phyloP scores from a whole-genome alignment of 2,329 filamentous ascomycete genomes.

The Cadophora gregata region DNA sequence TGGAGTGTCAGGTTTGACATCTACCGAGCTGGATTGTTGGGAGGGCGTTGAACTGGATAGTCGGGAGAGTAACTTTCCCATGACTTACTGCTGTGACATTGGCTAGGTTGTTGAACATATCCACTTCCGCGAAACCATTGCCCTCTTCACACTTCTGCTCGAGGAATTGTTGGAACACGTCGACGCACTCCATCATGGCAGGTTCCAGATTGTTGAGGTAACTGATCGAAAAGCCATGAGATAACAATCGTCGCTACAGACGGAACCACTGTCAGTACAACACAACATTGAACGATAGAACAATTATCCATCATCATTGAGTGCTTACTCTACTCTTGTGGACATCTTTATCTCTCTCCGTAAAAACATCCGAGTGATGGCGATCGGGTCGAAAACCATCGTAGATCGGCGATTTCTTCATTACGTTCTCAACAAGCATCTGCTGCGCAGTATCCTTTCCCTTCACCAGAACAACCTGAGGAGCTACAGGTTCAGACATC shows the following conservation, averaged over 20 bases:
- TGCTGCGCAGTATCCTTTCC: slow-evolving; percentile 26
- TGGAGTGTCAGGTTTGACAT: not conserved
- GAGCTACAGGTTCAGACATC: slow-evolving; percentile 11
- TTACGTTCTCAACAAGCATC: slow-evolving; percentile 31
- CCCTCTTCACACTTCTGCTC: slow-evolving; percentile 23
- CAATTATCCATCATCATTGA: not conserved
- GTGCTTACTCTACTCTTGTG: slow-evolving; percentile 31
- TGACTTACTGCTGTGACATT: slow-evolving; percentile 28
- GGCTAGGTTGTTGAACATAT: slow-evolving; percentile 25
- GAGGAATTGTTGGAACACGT: slow-evolving; percentile 25
- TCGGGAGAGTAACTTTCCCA: not conserved
- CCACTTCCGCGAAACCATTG: slow-evolving; percentile 22
- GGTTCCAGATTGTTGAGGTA: slow-evolving; percentile 34
- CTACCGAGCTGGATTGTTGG: not conserved
- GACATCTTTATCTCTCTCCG: slow-evolving; percentile 28
- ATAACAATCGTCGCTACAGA: slow-evolving; percentile 29
- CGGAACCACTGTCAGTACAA: no score
- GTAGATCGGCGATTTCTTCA: slow-evolving; percentile 29
- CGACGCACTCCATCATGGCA: slow-evolving; percentile 30
- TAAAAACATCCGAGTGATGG: slow-evolving; percentile 26
- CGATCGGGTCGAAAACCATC: slow-evolving; percentile 17
- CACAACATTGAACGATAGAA: not conserved
- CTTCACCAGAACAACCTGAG: slow-evolving; percentile 24
- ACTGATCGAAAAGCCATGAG: slow-evolving; percentile 32
- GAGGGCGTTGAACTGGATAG: not conserved